Evolutionary conservation across 176 grass and related monocot species (phyloP).

Genomic region (Phoenix roebelenii): DNA sequence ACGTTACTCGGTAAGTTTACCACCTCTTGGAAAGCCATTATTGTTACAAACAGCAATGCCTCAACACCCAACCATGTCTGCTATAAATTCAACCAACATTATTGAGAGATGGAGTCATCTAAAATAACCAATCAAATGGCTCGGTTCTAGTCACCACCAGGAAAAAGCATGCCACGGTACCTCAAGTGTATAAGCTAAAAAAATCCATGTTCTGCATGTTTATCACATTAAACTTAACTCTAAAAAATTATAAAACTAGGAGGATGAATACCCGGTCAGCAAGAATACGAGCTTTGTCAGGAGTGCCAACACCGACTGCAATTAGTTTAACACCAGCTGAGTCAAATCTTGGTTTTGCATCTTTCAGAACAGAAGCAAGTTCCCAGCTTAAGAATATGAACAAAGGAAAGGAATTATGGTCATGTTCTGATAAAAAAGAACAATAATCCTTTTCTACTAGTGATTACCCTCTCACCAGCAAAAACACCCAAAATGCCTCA

Average conservation of each 20-base stretch:
- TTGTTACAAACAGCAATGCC: too few species aligned
- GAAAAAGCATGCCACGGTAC: too few species aligned
- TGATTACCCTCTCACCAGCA: constrained; percentile 50
- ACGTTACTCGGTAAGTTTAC: too few species aligned
- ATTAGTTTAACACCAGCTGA: constrained; percentile 55
- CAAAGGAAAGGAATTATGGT: background rate
- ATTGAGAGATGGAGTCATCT: too few species aligned
- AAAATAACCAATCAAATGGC: too few species aligned
- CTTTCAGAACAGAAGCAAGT: constrained; percentile 69
- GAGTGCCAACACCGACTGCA: constrained; percentile 67
- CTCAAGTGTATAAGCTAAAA: too few species aligned
- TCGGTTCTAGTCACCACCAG: too few species aligned
- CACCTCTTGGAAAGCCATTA: too few species aligned
- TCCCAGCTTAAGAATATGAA: constrained; percentile 53
- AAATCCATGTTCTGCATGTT: too few species aligned
- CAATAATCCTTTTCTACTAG: background rate
- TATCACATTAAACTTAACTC: too few species aligned
- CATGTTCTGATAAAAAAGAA: background rate
- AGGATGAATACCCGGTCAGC: constrained; percentile 50
- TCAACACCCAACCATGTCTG: too few species aligned
- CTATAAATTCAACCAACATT: too few species aligned
- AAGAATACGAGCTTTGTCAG: constrained; percentile 74
- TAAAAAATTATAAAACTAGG: background rate
- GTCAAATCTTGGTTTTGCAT: constrained; percentile 54
- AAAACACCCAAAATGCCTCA: constrained; percentile 75